Base-by-base conservation (phyloP, 1,284 basidiomycete species). In the Ganoderma sinense region DNA sequence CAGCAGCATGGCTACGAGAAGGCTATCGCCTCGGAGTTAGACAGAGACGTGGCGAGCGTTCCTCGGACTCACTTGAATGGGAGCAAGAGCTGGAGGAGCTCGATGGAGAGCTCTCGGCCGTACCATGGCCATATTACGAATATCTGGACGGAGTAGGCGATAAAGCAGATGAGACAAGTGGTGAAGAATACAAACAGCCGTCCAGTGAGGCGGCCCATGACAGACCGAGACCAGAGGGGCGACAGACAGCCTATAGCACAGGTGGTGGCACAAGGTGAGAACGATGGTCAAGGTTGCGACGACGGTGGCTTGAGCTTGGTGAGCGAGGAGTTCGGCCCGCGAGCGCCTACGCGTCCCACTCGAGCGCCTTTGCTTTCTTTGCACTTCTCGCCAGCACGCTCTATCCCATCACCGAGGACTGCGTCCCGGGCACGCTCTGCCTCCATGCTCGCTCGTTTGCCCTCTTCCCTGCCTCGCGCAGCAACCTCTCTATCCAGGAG, bases 71-170 rank as follows among this genome's bases (percentile, higher is more conserved):
- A 96, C 94, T 98, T 97, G 91, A 98, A 97, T 1, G 96, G 96
- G 0, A 90, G 75, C 13, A 98, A 87, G 7, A 97, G 85, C 41
- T 82, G 83, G 45, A 96, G 75, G 36, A 97, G 88, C 70, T 94
- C 90, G 29, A 92, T 80, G 8, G 93, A 92, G 70, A 93, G 74
- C 62, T 81, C 90, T 43, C 86, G 80, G 58, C 94, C 93, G 76
- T 96, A 96, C 94, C 94, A 97, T 51, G 96, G 96, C 93, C 94
- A 95, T 80, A 97, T 90, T 73, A 98, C 85, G 80, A 94, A 97
- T 77, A 97, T 88, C 80, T 98, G 97, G 2, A 93, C 89, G 16
- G 93, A 92, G 80, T 95, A 95, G 1, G 94, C 88, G 75, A 98
- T 96, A 82, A 97, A 98, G 59, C 85, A 89, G 74, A 98, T 97